Evolutionary conservation across 345 rosid species (phyloP).

Genomic region (Gossypium turneri): DNA sequence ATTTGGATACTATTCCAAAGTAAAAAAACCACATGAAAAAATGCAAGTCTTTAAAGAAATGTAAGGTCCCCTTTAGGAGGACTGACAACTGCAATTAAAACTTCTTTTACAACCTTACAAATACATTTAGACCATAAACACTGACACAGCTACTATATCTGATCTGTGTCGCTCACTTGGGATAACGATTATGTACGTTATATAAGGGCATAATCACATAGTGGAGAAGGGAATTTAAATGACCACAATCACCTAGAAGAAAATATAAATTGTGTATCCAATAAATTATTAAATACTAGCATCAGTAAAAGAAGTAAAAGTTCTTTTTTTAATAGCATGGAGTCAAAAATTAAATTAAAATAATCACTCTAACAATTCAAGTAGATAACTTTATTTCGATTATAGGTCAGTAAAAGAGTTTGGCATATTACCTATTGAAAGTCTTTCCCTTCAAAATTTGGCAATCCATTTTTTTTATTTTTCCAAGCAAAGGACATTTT

Average conservation of each 20-base stretch:
- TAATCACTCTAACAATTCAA: too few relatives aligned
- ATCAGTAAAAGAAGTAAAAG: too few relatives aligned
- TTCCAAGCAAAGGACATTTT: background rate
- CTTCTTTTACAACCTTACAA: background rate
- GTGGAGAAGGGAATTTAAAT: background rate
- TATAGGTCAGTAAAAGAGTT: too few relatives aligned
- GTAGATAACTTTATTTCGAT: too few relatives aligned
- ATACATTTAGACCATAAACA: background rate
- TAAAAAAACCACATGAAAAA: background rate
- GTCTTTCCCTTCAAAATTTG: background rate
- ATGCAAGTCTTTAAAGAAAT: background rate
- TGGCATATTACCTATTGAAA: too few relatives aligned
- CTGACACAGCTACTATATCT: background rate
- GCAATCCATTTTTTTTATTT: background rate
- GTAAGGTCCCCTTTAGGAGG: background rate
- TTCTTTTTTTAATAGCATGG: too few relatives aligned
- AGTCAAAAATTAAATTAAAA: too few relatives aligned
- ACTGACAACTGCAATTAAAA: background rate
- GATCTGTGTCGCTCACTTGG: background rate
- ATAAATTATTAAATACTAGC: background rate
- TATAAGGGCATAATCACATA: too few relatives aligned
- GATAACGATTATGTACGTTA: background rate
- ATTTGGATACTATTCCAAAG: background rate
- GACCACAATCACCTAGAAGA: background rate
- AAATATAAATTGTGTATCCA: background rate